A percentile compares a stretch with the other conserved stretches of the same genome.
phyloP scores from a whole-genome alignment of 148 eudicot species.

The Vaccinium darrowii region DNA sequence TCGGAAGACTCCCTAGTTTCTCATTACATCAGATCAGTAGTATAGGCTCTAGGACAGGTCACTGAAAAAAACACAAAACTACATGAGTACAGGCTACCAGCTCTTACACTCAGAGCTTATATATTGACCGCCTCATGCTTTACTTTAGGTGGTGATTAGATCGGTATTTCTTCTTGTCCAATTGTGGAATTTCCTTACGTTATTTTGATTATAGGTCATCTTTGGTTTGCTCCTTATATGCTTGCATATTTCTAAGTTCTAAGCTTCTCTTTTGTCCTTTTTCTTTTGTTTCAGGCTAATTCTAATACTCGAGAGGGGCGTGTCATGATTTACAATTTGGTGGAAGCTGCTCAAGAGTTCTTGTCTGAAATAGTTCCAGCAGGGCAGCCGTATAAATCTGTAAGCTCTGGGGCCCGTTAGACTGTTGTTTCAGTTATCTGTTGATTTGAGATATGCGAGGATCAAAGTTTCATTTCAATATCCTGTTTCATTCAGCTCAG shows the following conservation, averaged over 20 bases:
- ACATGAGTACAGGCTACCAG: not conserved
- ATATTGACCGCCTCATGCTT: not conserved
- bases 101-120: not conserved
- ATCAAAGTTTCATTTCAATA: not conserved
- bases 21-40: not conserved
- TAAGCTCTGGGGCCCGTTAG: conserved; percentile 25
- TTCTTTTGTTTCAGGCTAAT: conserved; percentile 60
- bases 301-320: conserved; percentile 98
- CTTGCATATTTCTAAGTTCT: conserved; percentile 4
- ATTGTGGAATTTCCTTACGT: not conserved
- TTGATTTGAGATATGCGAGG: not conserved
- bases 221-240: not conserved
- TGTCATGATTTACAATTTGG: conserved; percentile 96
- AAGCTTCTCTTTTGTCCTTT: not conserved
- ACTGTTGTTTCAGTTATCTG: not conserved
- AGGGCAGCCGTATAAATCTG: conserved; percentile 41
- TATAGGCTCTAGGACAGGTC: not conserved
- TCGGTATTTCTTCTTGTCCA: not conserved
- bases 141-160: not conserved
- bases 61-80: not conserved
- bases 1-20: not conserved
- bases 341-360: conserved; percentile 99
- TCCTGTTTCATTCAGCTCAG: not conserved
- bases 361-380: conserved; percentile 84
- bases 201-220: not conserved